Base-by-base conservation (phyloP, 2,329 filamentous ascomycete genomes). In the Lachnellula suecica region DNA sequence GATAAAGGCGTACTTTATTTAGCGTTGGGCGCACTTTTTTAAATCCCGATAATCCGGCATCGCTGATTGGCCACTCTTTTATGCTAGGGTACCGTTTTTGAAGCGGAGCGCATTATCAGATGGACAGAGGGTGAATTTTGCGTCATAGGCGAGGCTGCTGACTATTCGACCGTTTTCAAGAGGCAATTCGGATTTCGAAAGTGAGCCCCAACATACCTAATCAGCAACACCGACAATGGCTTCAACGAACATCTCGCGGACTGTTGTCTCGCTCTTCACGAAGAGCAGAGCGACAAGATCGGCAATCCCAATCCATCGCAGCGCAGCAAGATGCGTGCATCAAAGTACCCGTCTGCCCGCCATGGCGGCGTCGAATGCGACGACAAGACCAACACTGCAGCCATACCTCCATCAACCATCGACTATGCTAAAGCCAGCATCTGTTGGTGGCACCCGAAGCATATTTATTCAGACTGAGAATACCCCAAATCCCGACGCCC, bases 381-480 rank as follows among this genome's bases (percentile, higher is more conserved):
- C 70, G 54, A 72, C 67, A 49, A 69, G 77, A 63, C 77, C 77
- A 27, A 72, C 68, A 8, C 57, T 79, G 59, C 70, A 70, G 31
- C 69, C 72, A 23, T 43, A 43, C 22, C 59, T 68, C 15, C 66
- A 70, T 41, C 72, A 75, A 54, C 74, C 74, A 44, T 63, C 69
- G 7, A 66, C 63, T 34, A 66, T 68, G 38, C 63, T 71, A 17
- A 68, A 72, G 40, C 73, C 70, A 44, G 29, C 69, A 2, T 62
- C 71, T 20, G 66, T 70, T 22, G 68, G 66, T 22, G 70, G 71
- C 52, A 72, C 70, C 54, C 86, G 93, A 59, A 91, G 85, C 22
- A 96, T 99, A 71, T 99, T 97, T 77, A 99, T 99, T 67, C 94
- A 99, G 74, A 97, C 93, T 4, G 93, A 97, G 68, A 83, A 81